phyloP scores from a whole-genome alignment of 1,284 basidiomycete species.

The Singerocomus rubriflavus region DNA sequence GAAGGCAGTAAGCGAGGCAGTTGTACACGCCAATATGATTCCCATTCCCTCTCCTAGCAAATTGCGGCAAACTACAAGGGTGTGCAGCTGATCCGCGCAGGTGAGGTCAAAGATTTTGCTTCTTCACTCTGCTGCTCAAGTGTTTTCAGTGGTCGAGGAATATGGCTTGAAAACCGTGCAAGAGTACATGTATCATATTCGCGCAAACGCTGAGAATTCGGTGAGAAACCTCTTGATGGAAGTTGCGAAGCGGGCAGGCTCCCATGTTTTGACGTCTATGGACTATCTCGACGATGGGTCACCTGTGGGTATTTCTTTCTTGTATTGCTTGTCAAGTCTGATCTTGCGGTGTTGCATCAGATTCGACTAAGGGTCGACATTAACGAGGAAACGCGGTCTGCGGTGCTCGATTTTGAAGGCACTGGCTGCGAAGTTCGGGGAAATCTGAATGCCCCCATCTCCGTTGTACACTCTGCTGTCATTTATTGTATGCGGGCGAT shows the following conservation, averaged over 20 bases:
- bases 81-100: conserved; percentile 74
- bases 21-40: background rate
- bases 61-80: conserved; percentile 97
- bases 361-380: conserved; percentile 84
- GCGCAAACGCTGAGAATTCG: conserved; percentile 85
- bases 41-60: conserved; percentile 51
- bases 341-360: conserved; percentile 35
- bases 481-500: conserved; percentile 96
- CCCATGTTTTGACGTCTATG: conserved; percentile 63
- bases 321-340: background rate
- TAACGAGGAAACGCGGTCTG: conserved; percentile 72
- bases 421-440: conserved; percentile 88
- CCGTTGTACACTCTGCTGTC: conserved; percentile 89
- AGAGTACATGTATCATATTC: conserved; percentile 90
- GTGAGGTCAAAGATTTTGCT: conserved; percentile 40
- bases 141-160: conserved; percentile 70
- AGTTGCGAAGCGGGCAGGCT: conserved; percentile 68
- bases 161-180: conserved; percentile 88
- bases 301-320: conserved; percentile 47
- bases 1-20: conserved; percentile 63
- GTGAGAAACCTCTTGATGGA: conserved; percentile 81
- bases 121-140: conserved; percentile 3
- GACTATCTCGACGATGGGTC: conserved; percentile 90
- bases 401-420: conserved; percentile 87
- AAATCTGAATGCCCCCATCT: conserved; percentile 87